Percentiles rank a stretch among this genome's conserved stretches.
Conservation (phyloP, 2,329 filamentous ascomycete species). For the Calonectria crousiana region DNA sequence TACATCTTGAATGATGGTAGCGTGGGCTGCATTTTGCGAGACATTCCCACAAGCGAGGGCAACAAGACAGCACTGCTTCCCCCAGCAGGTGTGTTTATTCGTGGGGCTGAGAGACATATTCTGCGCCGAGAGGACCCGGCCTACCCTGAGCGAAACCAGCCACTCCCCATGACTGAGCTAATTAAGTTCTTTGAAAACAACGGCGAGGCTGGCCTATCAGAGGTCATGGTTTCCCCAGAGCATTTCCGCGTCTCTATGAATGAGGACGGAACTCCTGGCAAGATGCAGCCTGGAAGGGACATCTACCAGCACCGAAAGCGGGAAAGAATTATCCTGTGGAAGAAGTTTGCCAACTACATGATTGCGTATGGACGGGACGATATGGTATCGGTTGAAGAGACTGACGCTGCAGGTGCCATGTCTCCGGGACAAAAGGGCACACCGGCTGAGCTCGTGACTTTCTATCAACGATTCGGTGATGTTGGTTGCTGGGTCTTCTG, state of each 20-base stretch:
- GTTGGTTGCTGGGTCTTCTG: slow-evolving; percentile 86
- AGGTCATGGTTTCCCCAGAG: slow-evolving; percentile 73
- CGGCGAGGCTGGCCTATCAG: slow-evolving; percentile 71
- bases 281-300: slow-evolving; percentile 72
- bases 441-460: slow-evolving; percentile 74
- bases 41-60: slow-evolving; percentile 65
- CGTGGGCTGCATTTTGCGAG: slow-evolving; percentile 76
- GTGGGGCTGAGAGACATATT: slow-evolving; percentile 78
- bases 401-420: slow-evolving; percentile 54
- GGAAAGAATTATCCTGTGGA: slow-evolving; percentile 76
- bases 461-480: slow-evolving; percentile 85
- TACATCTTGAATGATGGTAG: slow-evolving; percentile 87
- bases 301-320: slow-evolving; percentile 75
- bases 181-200: slow-evolving; percentile 83
- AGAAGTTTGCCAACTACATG: slow-evolving; percentile 82
- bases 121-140: slow-evolving; percentile 68
- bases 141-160: slow-evolving; percentile 70
- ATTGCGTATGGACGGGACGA: slow-evolving; percentile 80
- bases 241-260: slow-evolving; percentile 68
- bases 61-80: slow-evolving; percentile 67
- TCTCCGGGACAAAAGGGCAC: slow-evolving; percentile 52
- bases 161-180: slow-evolving; percentile 71
- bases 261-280: slow-evolving; percentile 70
- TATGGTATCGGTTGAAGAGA: slow-evolving; percentile 62
- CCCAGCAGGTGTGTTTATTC: slow-evolving; percentile 78